Conservation (phyloP, 1,284 basidiomycete species). For the Schizopora paradoxa region DNA sequence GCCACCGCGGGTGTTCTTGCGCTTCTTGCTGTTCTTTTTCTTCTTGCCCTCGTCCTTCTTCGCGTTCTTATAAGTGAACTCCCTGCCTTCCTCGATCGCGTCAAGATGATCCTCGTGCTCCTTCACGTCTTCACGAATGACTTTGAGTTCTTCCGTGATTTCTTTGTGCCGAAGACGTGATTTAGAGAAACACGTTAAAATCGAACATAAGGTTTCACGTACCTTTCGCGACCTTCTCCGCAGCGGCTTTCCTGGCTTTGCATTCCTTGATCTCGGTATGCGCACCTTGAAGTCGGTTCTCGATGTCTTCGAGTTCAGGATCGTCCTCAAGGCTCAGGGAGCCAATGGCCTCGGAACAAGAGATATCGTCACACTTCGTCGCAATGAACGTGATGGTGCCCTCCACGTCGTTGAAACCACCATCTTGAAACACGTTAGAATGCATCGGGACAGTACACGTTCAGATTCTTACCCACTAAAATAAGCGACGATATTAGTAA, state of each 20-base stretch:
- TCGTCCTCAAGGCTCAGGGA: conserved; percentile 47
- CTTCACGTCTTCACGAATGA: conserved; percentile 31
- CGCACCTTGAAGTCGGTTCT: conserved; percentile 39
- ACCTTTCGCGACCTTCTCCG: conserved; percentile 41
- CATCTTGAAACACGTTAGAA: not conserved
- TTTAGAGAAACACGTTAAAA: conserved; percentile 2
- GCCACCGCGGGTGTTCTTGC: conserved; percentile 40
- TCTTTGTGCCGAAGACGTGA: conserved; percentile 25
- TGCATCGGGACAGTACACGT: not conserved
- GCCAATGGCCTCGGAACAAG: conserved; percentile 50
- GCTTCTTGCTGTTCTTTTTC: conserved; percentile 37
- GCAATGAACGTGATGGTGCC: conserved; percentile 57
- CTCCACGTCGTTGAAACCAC: conserved; percentile 41
- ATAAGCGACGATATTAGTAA: conserved; percentile 6
- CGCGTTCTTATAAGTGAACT: conserved; percentile 40
- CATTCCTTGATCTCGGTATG: conserved; percentile 33
- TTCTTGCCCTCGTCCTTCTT: conserved; percentile 24
- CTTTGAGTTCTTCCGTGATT: conserved; percentile 37
- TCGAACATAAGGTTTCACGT: not conserved
- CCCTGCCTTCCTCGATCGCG: conserved; percentile 40
- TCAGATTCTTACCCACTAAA: conserved; percentile 30
- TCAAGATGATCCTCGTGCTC: conserved; percentile 45
- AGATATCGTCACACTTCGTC: conserved; percentile 61
- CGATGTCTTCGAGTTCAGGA: conserved; percentile 44
- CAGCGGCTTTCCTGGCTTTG: conserved; percentile 38